Evolutionary conservation across 2,329 filamentous ascomycete species (phyloP), one percentile per base, ranked within the genome.

Genomic region (Endoconidiophora laricicola): DNA sequence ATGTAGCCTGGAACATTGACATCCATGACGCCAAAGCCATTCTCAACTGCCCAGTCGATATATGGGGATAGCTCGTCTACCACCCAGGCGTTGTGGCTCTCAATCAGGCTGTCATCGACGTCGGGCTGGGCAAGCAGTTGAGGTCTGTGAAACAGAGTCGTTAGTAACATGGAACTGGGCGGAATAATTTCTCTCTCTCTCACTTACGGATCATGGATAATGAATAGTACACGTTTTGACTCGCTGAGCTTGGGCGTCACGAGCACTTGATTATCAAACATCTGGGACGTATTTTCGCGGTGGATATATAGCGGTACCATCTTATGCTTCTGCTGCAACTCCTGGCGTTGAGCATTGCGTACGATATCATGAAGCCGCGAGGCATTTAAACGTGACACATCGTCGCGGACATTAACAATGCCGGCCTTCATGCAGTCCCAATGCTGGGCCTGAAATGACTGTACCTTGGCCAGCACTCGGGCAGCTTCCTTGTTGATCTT

Each of bases 361-460:
- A 95, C 77, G 22, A 94, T 73, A 60, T 94, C 85, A 59, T 90
- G 81, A 47, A 94, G 67, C 7, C 85, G 73, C 52, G 76, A 71
- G 1, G 73, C 74, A 10, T 72, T 70, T n/a, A 69, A 64, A 0
- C 66, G 65, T 52, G 70, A 63, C n/a, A 75, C 59, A 2, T 75
- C 69, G 2, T 75, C 69, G 6, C 68, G 67, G 2, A 77, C 62
- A 49, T 75, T 64, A 38, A 80, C 68, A 16, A 81, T 64, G 1
- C 76, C 76, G 2, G 84, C 81, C 54, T 85, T 79, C 72, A 96
- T 81, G 63, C 84, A 94, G 54, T 85, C 78, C 91, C 91, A 98
- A 62, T 85, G 91, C 20, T 73, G 74, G 1, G 78, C 75, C 55
- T 81, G 78, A 48, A 71, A 65, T 1, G 73, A 70, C 58, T 78